Evolutionary conservation across 495 filamentous ascomycete species (phyloP), one percentile per base, ranked within the genome.

Genomic region (Penicillium antarcticum): DNA sequence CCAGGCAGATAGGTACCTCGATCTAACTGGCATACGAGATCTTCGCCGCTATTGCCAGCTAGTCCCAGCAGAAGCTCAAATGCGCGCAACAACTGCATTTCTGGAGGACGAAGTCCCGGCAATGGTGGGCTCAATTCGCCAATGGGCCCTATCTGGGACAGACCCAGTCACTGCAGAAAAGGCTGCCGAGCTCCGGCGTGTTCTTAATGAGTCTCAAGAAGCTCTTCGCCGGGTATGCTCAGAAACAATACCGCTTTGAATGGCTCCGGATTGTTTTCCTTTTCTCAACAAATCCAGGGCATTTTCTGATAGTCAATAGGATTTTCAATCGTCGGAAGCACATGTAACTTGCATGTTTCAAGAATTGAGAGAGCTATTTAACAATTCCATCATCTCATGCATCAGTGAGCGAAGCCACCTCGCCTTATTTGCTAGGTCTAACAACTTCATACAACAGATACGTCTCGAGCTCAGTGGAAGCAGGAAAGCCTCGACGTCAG

Each of bases 11-110:
- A 52, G 39, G 3, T 72, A 67, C 36, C 16, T 64, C 13, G 29
- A 47, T 4, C 62, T 72, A 8, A 65, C 57, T 36, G 67, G 63
- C 5, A 64, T 72, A 23, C 51, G 18, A 4, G 52, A 64, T 13
- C 55, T 72, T 10, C 62, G 64, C 31, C 50, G 41, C 1, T 62
- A 70, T 49, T 70, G 67, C n/a, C 66, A 62, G 16, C 46, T 52
- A 0, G 57, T 72, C 9, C 63, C 61, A 0, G 62, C 67, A 12
- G 62, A 66, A 13, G 58, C 54, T 18, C 60, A 62, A 13, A 44
- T 67, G 21, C 57, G 51, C 1, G 41, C 52, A n/a, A 51, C 52
- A 18, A 21, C 39, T 0, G 46, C 46, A 3, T 72, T 63, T 33
- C 35, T 70, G 0, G 17, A 61, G 9, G 29, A 55, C 23, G 26